Conservation (phyloP, 164 flowering plant species). For the Malania oleifera region DNA sequence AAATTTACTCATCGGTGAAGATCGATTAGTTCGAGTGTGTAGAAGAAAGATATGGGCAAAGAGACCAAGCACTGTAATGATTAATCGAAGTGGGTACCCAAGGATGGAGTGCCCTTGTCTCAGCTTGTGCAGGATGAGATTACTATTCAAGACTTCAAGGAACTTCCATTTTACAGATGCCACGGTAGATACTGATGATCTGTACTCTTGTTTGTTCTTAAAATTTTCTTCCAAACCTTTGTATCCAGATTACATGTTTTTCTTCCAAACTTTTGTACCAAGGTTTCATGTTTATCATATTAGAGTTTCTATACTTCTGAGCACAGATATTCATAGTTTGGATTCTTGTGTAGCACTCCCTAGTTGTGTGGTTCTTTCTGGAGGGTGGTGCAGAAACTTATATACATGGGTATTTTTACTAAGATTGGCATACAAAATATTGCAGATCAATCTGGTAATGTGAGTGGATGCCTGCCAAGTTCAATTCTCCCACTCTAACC, state of each 20-base stretch:
- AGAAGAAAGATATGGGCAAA: background rate
- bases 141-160: background rate
- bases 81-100: background rate
- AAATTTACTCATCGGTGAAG: conserved; percentile 43
- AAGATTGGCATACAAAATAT: no score
- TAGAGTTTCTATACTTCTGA: conserved; percentile 4
- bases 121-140: conserved; percentile 10
- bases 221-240: conserved; percentile 5
- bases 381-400: no score
- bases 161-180: conserved; percentile 16
- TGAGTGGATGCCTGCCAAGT: no score
- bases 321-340: no score
- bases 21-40: conserved; percentile 25
- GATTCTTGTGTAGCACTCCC: no score
- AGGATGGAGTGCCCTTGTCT: background rate
- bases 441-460: no score
- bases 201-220: conserved; percentile 15
- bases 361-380: no score
- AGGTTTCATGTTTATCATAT: conserved; percentile 5
- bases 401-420: no score
- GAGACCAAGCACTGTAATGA: conserved; percentile 1
- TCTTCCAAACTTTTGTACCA: conserved; percentile 8
- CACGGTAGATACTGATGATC: conserved; percentile 10
- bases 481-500: no score
- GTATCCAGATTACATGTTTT: conserved; percentile 1